Percentiles rank a stretch among this genome's conserved stretches.
Evolutionary conservation across 1,139 yeast species (phyloP).

Genomic region (Hyphopichia buzzinii): DNA sequence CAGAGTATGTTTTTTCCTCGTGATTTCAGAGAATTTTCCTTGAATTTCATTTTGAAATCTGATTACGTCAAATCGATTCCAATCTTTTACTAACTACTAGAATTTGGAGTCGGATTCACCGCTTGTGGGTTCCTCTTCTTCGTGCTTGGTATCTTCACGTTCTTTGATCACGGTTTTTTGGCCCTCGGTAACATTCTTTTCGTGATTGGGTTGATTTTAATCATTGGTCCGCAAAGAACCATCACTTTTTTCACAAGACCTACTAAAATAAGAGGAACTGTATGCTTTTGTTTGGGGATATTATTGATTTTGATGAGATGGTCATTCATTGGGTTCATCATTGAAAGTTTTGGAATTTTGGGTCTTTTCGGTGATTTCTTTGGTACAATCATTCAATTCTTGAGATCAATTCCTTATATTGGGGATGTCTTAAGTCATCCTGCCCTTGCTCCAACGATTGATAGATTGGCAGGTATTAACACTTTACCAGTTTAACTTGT

Average conservation of each 20-base stretch:
- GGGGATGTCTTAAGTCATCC: slow-evolving; percentile 89
- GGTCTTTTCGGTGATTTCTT: slow-evolving; percentile 90
- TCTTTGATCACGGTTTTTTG: slow-evolving; percentile 84
- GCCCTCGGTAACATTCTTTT: slow-evolving; percentile 88
- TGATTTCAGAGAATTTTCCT: slow-evolving; percentile 1
- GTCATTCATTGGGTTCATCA: slow-evolving; percentile 79
- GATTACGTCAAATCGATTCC: neutral
- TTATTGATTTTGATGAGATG: slow-evolving; percentile 69
- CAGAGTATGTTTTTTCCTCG: slow-evolving; percentile 6
- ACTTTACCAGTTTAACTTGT: slow-evolving; percentile 44
- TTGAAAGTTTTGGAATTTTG: slow-evolving; percentile 85
- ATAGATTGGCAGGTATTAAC: slow-evolving; percentile 46
- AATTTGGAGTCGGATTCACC: slow-evolving; percentile 91
- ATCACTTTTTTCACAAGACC: slow-evolving; percentile 83
- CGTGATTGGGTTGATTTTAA: slow-evolving; percentile 75
- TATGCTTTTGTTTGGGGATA: slow-evolving; percentile 76
- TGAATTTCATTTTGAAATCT: neutral
- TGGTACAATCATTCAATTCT: slow-evolving; percentile 85
- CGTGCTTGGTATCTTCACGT: slow-evolving; percentile 75
- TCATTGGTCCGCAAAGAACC: slow-evolving; percentile 88
- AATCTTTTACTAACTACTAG: no score
- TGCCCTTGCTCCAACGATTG: slow-evolving; percentile 68
- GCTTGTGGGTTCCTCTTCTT: slow-evolving; percentile 82
- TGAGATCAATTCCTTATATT: slow-evolving; percentile 82
- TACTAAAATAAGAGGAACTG: slow-evolving; percentile 78